A percentile compares a stretch with the other conserved stretches of the same genome.
Evolutionary conservation across 2,329 filamentous ascomycete genomes (phyloP).

Genomic region (Penicillium janthinellum): DNA sequence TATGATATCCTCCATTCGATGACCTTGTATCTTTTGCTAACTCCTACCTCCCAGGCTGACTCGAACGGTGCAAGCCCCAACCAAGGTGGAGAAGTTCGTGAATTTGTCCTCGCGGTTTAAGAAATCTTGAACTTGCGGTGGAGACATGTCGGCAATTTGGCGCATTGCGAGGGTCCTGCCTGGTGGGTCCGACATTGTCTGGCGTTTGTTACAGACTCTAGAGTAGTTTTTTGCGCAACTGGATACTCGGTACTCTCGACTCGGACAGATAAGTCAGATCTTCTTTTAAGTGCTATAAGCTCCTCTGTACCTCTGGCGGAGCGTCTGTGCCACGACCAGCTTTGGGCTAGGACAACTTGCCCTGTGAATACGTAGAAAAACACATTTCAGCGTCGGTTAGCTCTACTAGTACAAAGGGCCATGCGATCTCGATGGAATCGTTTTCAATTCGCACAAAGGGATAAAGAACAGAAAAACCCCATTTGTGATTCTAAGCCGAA

Average conservation of each 20-base stretch:
- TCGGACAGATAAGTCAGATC: too few relatives aligned
- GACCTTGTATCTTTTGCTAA: constrained; percentile 19
- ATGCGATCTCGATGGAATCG: constrained; percentile 7
- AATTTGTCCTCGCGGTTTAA: constrained; percentile 77
- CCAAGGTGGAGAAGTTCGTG: constrained; percentile 64
- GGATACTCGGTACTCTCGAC: too few relatives aligned
- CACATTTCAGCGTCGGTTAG: too few relatives aligned
- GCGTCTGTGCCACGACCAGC: too few relatives aligned
- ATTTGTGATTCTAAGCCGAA: not conserved
- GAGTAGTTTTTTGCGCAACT: constrained; percentile 2
- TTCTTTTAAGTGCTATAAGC: too few relatives aligned
- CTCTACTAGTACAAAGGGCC: not conserved
- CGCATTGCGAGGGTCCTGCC: not conserved
- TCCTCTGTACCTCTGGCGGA: too few relatives aligned
- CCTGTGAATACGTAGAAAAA: too few relatives aligned
- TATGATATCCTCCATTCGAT: constrained; percentile 43
- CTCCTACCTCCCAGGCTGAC: constrained; percentile 57
- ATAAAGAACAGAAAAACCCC: constrained; percentile 7
- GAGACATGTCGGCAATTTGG: too few relatives aligned
- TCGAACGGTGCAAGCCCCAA: constrained; percentile 60
- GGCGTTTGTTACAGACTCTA: too few relatives aligned
- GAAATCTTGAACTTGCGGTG: constrained; percentile 49
- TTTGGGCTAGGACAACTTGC: too few relatives aligned
- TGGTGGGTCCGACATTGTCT: not conserved
- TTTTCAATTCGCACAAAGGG: constrained; percentile 2